Base-by-base conservation (phyloP, 495 filamentous ascomycete genomes). In the Chaetomidium leptoderma region DNA sequence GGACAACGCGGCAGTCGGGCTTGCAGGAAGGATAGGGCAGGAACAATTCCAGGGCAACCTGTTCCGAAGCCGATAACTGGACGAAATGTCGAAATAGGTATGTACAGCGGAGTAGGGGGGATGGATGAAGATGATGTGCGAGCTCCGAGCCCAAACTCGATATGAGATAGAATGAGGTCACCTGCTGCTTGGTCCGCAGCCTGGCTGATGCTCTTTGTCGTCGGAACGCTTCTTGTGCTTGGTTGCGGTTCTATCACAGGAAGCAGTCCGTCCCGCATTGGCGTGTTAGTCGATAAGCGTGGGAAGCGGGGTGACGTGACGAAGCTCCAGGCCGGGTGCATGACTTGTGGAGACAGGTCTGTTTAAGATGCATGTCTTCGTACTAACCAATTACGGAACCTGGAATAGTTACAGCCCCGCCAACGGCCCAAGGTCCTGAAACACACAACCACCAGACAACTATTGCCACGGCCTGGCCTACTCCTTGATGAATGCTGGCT, bases 111-210 rank as follows among this genome's bases (percentile, higher is more conserved):
- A n/a, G n/a, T n/a, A n/a, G n/a, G n/a, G n/a, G n/a, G n/a, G n/a
- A 40, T 19, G n/a, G 26, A 33, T 46, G 42, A 36, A 30, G 14
- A 21, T 42, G 43, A 47, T 30, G 51, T 42, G 55, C 56, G 52
- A 46, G 56, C 44, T 54, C 43, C 54, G 19, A 37, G 58, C 58
- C 35, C n/a, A 14, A 49, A 35, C n/a, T 33, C 17, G 9, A 62
- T 24, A 43, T 53, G 29, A 35, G 30, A 13, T 13, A 37, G 47
- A 57, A 65, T 65, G 63, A 65, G 62, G 60, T 63, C 63, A 63
- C 63, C 43, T 30, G 53, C 47, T 55, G 56, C 51, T 44, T 23
- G 42, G 30, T 21, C 30, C 29, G 51, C 33, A 42, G 50, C 54
- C 19, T 30, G 24, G 43, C 46, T 27, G 37, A 19, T 36, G 43